Evolutionary conservation across 2,329 filamentous ascomycete species (phyloP), one percentile per base, ranked within the genome.

Genomic region (Calonectria fujianensis): DNA sequence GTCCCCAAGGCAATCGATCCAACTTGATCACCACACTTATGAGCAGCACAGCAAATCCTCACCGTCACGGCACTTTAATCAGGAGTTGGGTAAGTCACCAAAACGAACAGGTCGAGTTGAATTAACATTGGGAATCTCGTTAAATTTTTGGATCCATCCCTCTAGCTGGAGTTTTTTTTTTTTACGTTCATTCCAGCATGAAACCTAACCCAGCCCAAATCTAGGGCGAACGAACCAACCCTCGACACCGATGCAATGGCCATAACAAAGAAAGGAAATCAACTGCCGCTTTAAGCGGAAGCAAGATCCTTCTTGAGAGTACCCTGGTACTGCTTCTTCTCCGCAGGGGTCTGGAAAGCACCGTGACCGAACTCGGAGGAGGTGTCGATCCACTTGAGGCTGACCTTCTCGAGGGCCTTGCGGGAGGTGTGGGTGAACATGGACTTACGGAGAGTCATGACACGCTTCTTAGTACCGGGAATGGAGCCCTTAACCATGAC

Each of bases 311-410:
- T 99, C 96, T 99, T 99, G 95, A 99, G 95, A 75, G 96, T 97
- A 91, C 97, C 97, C 90, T 98, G 88, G 92, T 95, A 97, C 87
- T 95, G 93, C 91, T 94, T 95, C 96, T 99, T 99, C 94, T 99
- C 97, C 86, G 95, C 94, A 82, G 94, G 91, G 80, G 97, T 99
- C 92, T 99, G 97, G 95, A 98, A 99, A 85, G 96, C 96, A 93
- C 97, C 97, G 91, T 99, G 97, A 89, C 97, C 97, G 89, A 99
- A 99, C 93, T 99, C 98, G 91, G 96, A 98, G 78, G 96, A 98
- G 84, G 97, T 99, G 86, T 99, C 97, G 94, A 99, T 99, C 97
- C 97, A 99, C 91, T 99, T 99, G 91, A 99, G 95, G 86, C 96
- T 95, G 88, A 98, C 95, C 95, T 99, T 98, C 94, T 99, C 97